Base-by-base conservation (phyloP, 768 basidiomycete genomes). In the Crassisporium funariophilum region DNA sequence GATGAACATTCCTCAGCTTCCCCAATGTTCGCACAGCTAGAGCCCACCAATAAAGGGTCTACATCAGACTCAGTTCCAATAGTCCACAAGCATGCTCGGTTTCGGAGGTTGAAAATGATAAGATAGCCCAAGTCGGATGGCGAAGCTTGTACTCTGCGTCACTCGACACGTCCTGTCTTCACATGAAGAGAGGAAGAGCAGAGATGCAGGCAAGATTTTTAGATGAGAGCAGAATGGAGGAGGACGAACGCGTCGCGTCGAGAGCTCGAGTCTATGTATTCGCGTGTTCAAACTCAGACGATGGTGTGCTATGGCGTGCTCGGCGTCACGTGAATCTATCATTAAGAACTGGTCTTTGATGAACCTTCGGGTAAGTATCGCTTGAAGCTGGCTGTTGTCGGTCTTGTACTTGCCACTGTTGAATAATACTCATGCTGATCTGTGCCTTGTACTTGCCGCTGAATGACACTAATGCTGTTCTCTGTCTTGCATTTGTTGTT, bases 291-390 rank as follows among this genome's bases (percentile, higher is more conserved):
- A 72, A 71, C 67, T 66, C 68, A 68, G 69, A 65, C 69, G 66
- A 72, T 73, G 66, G 68, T 56, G 72, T 73, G 71, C 70, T 70
- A 68, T 72, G 56, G 67, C 64, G 66, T 66, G 64, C 63, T 4
- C 8, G 5, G n/a, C 1, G 19, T 39, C 52, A 53, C 44, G 33
- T 35, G 50, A 44, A 37, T 19, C 41, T 17, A 46, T 44, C 23
- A 38, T 35, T 23, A 7, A 29, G 27, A 29, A 7, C 27, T 29
- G n/a, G n/a, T n/a, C n/a, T n/a, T n/a, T n/a, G n/a, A n/a, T n/a
- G n/a, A n/a, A n/a, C n/a, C n/a, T n/a, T n/a, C n/a, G n/a, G n/a
- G n/a, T n/a, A n/a, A n/a, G n/a, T n/a, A n/a, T n/a, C n/a, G n/a
- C n/a, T n/a, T n/a, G n/a, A n/a, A n/a, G n/a, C n/a, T n/a, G n/a